Conservation (phyloP, 805 yeast genomes). For the Zygosaccharomyces kombuchaensis region DNA sequence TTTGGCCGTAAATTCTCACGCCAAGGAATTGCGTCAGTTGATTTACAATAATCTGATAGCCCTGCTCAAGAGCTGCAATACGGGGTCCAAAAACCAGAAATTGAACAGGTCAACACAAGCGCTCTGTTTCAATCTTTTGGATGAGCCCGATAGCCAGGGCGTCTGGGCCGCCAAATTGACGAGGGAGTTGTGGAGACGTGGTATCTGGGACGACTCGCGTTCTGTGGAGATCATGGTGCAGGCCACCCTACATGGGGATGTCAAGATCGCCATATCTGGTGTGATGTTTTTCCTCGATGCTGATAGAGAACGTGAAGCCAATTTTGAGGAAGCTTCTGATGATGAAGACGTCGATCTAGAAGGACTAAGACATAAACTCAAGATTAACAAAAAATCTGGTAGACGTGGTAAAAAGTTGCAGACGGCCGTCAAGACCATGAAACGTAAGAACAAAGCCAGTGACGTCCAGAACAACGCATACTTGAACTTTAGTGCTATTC, state of each 20-base stretch:
- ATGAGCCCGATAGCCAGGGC: slow-evolving; percentile 75
- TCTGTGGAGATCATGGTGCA: slow-evolving; percentile 98
- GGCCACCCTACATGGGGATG: slow-evolving; percentile 84
- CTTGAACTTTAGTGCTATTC: slow-evolving; percentile 91
- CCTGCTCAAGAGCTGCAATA: slow-evolving; percentile 74
- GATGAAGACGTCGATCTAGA: slow-evolving; percentile 67
- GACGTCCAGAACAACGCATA: slow-evolving; percentile 45
- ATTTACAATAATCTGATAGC: slow-evolving; percentile 76
- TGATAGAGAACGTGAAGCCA: slow-evolving; percentile 73
- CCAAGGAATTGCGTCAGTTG: slow-evolving; percentile 77
- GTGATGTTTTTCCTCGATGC: slow-evolving; percentile 91
- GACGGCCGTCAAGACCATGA: slow-evolving; percentile 61
- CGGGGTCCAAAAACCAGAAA: slow-evolving; percentile 86
- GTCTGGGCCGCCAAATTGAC: slow-evolving; percentile 95
- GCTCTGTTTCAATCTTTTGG: slow-evolving; percentile 77
- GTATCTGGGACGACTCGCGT: slow-evolving; percentile 96
- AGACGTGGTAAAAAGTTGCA: slow-evolving; percentile 80
- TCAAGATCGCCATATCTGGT: slow-evolving; percentile 84
- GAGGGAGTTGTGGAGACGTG: slow-evolving; percentile 94
- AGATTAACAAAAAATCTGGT: slow-evolving; percentile 74
- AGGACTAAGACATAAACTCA: slow-evolving; percentile 73
- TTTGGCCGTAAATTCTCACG: slow-evolving; percentile 51
- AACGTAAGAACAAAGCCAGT: slow-evolving; percentile 55
- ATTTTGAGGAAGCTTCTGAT: slow-evolving; percentile 63
- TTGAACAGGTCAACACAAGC: slow-evolving; percentile 90